Percentiles rank a stretch among this genome's conserved stretches.
Evolutionary conservation across 176 grass and related monocot genomes (phyloP).

Genomic region (Bonia amplexicaulis): DNA sequence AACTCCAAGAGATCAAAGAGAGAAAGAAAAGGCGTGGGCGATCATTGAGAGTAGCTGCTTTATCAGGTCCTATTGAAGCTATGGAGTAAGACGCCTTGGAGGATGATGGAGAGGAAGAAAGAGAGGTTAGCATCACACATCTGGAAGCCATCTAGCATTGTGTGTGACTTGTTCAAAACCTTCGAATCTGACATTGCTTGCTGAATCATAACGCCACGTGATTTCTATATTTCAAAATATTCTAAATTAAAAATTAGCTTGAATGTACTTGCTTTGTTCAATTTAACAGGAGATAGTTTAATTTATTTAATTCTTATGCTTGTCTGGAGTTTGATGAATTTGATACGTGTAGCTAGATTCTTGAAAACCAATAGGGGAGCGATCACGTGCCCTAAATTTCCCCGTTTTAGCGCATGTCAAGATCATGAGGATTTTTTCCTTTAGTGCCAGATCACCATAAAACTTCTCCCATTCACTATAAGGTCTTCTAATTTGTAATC

Average conservation of each 20-base stretch:
- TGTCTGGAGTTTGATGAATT: background rate
- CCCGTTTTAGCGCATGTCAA: background rate
- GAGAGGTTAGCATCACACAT: slow-evolving; percentile 48
- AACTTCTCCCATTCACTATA: background rate
- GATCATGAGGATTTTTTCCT: background rate
- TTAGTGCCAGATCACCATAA: background rate
- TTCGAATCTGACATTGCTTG: slow-evolving; percentile 5
- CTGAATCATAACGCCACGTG: background rate
- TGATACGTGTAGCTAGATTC: background rate
- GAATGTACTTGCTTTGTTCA: background rate
- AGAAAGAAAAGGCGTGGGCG: slow-evolving; percentile 60
- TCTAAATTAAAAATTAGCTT: background rate
- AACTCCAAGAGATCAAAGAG: slow-evolving; percentile 86
- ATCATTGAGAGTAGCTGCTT: slow-evolving; percentile 63
- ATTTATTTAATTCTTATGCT: background rate
- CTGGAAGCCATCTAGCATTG: background rate
- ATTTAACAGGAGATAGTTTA: background rate
- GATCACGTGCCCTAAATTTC: background rate
- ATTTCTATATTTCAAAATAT: background rate
- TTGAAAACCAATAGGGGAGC: background rate
- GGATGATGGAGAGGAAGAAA: slow-evolving; percentile 91
- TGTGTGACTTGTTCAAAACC: background rate
- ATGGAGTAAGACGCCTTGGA: slow-evolving; percentile 71
- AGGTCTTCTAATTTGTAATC: background rate
- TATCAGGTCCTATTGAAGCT: slow-evolving; percentile 65